Evolutionary conservation across 176 grass and related monocot species (phyloP).

Genomic region (Eleusine coracana): DNA sequence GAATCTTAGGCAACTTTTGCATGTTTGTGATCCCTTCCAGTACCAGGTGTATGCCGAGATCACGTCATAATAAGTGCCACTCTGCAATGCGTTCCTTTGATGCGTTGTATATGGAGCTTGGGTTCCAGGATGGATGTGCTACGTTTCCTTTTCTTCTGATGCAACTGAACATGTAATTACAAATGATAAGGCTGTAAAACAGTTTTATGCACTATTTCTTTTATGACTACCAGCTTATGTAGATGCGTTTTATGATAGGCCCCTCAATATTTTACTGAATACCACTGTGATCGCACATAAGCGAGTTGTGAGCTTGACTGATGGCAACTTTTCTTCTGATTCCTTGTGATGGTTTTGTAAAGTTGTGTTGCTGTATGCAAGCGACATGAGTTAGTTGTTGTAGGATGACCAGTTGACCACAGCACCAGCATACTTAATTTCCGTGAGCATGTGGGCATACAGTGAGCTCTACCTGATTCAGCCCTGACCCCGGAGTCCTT

Average conservation of each 20-base stretch:
- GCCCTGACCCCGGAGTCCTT: no score
- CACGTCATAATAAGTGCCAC: constrained; percentile 23
- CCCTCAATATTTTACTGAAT: not conserved
- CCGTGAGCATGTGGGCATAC: no score
- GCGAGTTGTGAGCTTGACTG: not conserved
- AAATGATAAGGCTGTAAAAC: not conserved
- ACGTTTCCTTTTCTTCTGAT: not conserved
- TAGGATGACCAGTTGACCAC: no score
- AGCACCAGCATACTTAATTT: no score
- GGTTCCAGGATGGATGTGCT: not conserved
- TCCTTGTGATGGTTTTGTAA: not conserved
- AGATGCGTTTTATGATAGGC: no score
- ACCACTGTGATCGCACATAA: not conserved
- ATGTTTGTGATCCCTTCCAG: not conserved
- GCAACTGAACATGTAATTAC: not conserved
- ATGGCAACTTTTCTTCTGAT: not conserved
- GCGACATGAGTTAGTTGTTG: no score
- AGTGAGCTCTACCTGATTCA: no score
- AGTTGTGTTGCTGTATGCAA: not conserved
- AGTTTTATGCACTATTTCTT: not conserved
- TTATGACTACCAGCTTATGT: not conserved
- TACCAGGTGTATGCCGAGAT: not conserved
- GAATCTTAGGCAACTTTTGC: not conserved
- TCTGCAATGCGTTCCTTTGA: not conserved
- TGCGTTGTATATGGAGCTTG: constrained; percentile 12